These are phyloP conservation scores for Vitis riparia DNA, from an alignment of 164 flowering plant genomes.

Conservation along the genomic window DNA sequence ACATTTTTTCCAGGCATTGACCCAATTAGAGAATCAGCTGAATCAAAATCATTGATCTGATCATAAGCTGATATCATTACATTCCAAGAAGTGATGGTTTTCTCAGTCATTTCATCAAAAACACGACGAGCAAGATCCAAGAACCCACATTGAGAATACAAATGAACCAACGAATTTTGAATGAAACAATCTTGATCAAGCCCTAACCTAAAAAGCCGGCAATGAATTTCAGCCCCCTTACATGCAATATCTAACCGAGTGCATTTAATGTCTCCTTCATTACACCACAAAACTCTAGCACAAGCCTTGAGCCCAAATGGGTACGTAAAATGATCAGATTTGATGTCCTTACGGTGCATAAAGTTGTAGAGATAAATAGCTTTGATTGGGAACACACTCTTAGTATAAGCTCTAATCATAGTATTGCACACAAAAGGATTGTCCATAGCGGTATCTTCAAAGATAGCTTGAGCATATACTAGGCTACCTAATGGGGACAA, in stretches of 20 bases:
- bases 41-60: conserved; percentile 29
- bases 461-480: conserved; percentile 31
- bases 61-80: conserved; percentile 50
- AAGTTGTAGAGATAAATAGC: conserved; percentile 36
- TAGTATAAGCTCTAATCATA: conserved; percentile 48
- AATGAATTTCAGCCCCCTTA: conserved; percentile 46
- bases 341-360: conserved; percentile 27
- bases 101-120: conserved; percentile 51
- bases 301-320: conserved; percentile 52
- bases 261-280: conserved; percentile 9
- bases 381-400: conserved; percentile 35
- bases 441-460: conserved; percentile 27
- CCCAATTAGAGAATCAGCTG: conserved; percentile 30
- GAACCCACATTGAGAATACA: conserved; percentile 41
- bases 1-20: conserved; percentile 43
- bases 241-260: conserved; percentile 3
- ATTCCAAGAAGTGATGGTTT: conserved; percentile 43
- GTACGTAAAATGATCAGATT: conserved; percentile 38
- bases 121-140: conserved; percentile 32
- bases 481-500: conserved; percentile 38
- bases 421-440: conserved; percentile 38
- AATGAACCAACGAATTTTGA: conserved; percentile 35
- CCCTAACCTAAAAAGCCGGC: conserved; percentile 31
- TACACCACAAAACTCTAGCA: conserved; percentile 20
- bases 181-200: conserved; percentile 28